Conservation (phyloP, 1,284 basidiomycete genomes). For the Malassezia slooffiae region DNA sequence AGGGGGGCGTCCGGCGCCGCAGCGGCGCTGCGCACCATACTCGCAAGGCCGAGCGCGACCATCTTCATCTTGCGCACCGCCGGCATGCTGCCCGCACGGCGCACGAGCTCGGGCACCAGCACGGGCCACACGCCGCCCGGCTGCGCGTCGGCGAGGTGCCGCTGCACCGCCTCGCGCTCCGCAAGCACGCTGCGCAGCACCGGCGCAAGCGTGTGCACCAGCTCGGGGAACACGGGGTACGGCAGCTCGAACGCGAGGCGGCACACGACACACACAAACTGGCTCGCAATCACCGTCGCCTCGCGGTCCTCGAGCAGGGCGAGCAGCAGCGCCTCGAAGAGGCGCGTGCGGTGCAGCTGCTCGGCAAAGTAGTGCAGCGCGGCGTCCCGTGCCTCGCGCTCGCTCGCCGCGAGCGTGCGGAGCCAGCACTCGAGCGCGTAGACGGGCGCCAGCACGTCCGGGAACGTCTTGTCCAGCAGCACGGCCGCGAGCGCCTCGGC, state of each 20-base stretch:
- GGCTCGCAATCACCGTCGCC: conserved; percentile 24
- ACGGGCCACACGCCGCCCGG: conserved; percentile 12
- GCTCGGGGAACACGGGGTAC: conserved; percentile 20
- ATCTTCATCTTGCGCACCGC: conserved; percentile 29
- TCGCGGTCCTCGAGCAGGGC: conserved; percentile 30
- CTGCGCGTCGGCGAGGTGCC: neutral
- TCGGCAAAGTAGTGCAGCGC: conserved; percentile 18
- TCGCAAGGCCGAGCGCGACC: conserved; percentile 29
- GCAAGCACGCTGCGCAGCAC: conserved; percentile 9
- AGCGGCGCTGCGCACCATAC: conserved; percentile 11
- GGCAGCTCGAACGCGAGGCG: conserved; percentile 27
- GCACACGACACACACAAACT: conserved; percentile 32
- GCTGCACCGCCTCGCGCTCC: neutral
- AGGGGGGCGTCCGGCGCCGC: conserved; percentile 10
- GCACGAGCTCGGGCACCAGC: conserved; percentile 20
- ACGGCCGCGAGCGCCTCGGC: conserved; percentile 25
- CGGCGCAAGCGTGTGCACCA: conserved; percentile 19
- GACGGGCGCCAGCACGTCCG: conserved; percentile 32
- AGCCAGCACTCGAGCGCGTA: conserved; percentile 28
- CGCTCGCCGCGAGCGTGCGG: conserved; percentile 18
- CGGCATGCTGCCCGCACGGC: conserved; percentile 35
- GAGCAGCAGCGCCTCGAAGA: conserved; percentile 27
- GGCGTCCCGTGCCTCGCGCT: too few species aligned
- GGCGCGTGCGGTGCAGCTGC: conserved; percentile 20
- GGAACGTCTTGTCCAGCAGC: conserved; percentile 29